These are phyloP conservation scores for Erodium texanum DNA, from an alignment of 441 rosid species.

Conservation along the genomic window DNA sequence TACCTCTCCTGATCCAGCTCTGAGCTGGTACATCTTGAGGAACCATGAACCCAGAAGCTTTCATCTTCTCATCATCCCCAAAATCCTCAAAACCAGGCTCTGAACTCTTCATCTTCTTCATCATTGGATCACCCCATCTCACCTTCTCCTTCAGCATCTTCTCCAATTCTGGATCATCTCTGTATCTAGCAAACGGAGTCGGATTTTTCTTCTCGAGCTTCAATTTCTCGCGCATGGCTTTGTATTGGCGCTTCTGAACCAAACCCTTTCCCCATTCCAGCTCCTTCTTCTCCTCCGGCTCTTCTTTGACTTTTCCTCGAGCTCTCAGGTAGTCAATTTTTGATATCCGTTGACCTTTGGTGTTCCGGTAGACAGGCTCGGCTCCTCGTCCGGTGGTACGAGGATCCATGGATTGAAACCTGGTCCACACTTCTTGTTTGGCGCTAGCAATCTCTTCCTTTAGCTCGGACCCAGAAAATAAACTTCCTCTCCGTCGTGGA, in stretches of 20 bases:
- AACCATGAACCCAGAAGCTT: neutral
- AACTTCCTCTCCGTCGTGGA: neutral
- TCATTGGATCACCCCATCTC: neutral
- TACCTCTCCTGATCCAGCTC: neutral
- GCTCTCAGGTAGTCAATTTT: neutral
- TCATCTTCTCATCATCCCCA: neutral
- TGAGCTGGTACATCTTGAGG: neutral
- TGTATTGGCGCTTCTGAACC: neutral
- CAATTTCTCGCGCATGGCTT: neutral
- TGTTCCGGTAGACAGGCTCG: neutral
- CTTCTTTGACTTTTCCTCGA: neutral
- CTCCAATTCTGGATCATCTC: neutral
- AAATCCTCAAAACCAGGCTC: neutral
- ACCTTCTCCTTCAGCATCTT: neutral
- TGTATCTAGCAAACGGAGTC: neutral
- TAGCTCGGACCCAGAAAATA: neutral
- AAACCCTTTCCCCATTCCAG: neutral
- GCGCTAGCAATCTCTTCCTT: neutral
- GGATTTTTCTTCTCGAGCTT: neutral
- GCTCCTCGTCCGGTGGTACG: neutral
- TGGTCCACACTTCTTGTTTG: neutral
- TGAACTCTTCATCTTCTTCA: neutral
- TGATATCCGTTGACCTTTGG: neutral
- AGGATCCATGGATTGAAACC: neutral
- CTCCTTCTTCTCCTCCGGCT: neutral